Evolutionary conservation across 371 early-diverging fungal genomes (phyloP).

Genomic region (Chytridiales sp.): DNA sequence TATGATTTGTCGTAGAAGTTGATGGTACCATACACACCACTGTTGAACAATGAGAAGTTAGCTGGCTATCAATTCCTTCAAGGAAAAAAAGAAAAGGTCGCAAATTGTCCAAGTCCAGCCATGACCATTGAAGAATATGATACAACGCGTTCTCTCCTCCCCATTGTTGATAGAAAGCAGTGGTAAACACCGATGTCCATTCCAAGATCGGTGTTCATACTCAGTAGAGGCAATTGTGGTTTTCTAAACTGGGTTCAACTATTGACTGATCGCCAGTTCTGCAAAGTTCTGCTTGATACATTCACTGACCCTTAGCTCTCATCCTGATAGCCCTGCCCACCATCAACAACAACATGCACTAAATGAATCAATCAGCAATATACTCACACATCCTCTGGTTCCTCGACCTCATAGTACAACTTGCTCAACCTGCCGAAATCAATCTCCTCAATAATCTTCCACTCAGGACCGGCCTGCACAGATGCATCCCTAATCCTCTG

Average conservation of each 20-base stretch:
- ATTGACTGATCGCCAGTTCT: too few relatives aligned
- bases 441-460: constrained; percentile 93
- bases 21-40: constrained; percentile 67
- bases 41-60: constrained; percentile 9
- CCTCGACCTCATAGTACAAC: constrained; percentile 74
- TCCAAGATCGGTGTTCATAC: too few relatives aligned
- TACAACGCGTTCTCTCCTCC: too few relatives aligned
- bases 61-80: background rate
- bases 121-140: too few relatives aligned
- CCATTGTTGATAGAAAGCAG: too few relatives aligned
- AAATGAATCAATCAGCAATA: background rate
- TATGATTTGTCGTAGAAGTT: constrained; percentile 79
- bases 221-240: too few relatives aligned
- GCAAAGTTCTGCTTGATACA: too few relatives aligned
- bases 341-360: background rate
- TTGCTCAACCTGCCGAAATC: constrained; percentile 87
- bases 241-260: too few relatives aligned
- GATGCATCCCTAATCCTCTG: constrained; percentile 76
- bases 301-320: too few relatives aligned
- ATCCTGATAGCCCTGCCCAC: background rate
- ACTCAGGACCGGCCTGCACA: constrained; percentile 83
- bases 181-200: too few relatives aligned
- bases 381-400: constrained; percentile 74
- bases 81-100: constrained; percentile 4
- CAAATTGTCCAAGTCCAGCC: too few relatives aligned